phyloP scores from a whole-genome alignment of 805 yeast genomes.

The Candida orba region DNA sequence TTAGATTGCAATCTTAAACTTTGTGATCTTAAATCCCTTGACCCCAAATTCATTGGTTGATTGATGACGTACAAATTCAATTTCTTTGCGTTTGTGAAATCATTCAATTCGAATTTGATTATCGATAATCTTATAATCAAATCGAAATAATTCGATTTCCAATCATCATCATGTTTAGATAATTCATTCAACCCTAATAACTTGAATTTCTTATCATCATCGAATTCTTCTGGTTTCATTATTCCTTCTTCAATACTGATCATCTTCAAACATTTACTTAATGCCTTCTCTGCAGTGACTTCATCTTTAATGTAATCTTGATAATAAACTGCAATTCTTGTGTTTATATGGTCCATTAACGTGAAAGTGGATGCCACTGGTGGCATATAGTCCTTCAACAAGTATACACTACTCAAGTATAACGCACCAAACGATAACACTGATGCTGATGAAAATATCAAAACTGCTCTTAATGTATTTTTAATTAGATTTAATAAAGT shows the following conservation, averaged over 20 bases:
- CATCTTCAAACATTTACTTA: conserved; percentile 25
- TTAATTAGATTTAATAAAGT: too few species aligned
- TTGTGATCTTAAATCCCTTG: conserved; percentile 15
- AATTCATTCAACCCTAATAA: conserved; percentile 20
- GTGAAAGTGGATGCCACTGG: conserved; percentile 9
- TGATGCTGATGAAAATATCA: conserved; percentile 9
- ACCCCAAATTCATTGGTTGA: conserved; percentile 25
- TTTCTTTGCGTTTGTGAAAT: conserved; percentile 20
- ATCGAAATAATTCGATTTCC: conserved; percentile 31
- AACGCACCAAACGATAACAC: not conserved
- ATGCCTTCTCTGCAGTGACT: conserved; percentile 27
- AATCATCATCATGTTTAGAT: conserved; percentile 22
- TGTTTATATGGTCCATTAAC: not conserved
- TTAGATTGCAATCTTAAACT: conserved; percentile 33
- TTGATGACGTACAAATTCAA: conserved; percentile 26
- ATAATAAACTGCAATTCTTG: conserved; percentile 31
- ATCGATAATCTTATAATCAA: conserved; percentile 33
- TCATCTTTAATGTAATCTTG: conserved; percentile 30
- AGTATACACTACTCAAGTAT: conserved; percentile 4
- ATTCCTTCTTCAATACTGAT: conserved; percentile 27
- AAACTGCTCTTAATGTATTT: conserved; percentile 4
- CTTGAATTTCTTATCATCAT: conserved; percentile 15
- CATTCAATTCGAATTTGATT: conserved; percentile 24
- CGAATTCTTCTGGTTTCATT: conserved; percentile 7
- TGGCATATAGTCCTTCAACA: conserved; percentile 8